Base-by-base conservation (phyloP, 768 basidiomycete genomes). In the Ramaria sp. region DNA sequence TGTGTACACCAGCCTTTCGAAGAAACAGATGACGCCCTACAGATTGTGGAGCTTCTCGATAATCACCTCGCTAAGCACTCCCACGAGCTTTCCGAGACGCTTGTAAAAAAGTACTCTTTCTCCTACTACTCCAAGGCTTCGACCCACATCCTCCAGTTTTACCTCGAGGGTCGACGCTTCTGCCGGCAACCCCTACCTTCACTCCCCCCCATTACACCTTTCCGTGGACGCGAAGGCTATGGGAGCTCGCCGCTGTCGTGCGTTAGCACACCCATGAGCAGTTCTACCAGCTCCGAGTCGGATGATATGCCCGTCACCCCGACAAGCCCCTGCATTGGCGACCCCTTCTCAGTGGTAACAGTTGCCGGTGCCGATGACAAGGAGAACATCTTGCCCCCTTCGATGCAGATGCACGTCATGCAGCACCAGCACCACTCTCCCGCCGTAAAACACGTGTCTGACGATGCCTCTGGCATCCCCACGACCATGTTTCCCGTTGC, bases 31-130 rank as follows among this genome's bases (percentile, higher is more conserved):
- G 83, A 88, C 56, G 85, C 83, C 60, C 70, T 88, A 25, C 84
- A 92, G 63, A 83, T 96, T 57, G 84, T 95, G 32, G 83, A 88
- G 45, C 77, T 79, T 56, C 77, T 99, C 65, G 95, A 99, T 70
- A 81, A 71, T 55, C 85, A 89, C 60, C 78, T 98, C 62, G 79
- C 87, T 27, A 85, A 85, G 65, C 82, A 90, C 64, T 85, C 95
- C 71, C 88, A 93, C 63, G 86, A 89, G 60, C 78, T 99, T 30
- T 97, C 95, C 12, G 88, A 95, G 68, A 93, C 88, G n/a, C 74
- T 97, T 63, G 82, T 97, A 65, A 92, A 94, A 74, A 99, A 99
- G 73, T 97, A 99, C 71, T 94, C 94, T 5, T 93, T 90, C 62
- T 85, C 85, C 41, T 96, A 94, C 72, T 98, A 95, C 71, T 92